These are phyloP conservation scores for Nicotiana attenuata DNA, from an alignment of 257 asterid genomes.

Conservation along the genomic window DNA sequence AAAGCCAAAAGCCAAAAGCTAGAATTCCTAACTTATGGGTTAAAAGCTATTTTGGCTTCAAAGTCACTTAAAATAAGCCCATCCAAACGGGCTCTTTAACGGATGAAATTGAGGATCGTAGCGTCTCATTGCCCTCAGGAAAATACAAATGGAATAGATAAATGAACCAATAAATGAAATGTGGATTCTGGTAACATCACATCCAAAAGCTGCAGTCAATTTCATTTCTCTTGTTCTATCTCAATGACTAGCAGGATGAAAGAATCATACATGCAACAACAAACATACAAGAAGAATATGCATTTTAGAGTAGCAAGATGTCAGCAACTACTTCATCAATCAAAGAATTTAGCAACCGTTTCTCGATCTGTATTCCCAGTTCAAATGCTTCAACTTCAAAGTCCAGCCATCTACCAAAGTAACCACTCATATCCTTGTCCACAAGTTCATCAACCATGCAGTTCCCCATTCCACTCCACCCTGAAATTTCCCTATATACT, in stretches of 20 bases:
- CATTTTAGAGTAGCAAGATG: slow-evolving; percentile 35
- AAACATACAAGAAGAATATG: not conserved
- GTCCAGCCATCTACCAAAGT: slow-evolving; percentile 75
- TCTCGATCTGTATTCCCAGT: slow-evolving; percentile 65
- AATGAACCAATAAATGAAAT: not conserved
- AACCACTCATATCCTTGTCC: slow-evolving; percentile 80
- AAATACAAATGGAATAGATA: too few relatives aligned
- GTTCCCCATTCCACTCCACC: slow-evolving; percentile 55
- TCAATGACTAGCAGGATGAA: not conserved
- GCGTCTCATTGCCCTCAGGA: too few relatives aligned
- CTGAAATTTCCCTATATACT: slow-evolving; percentile 51
- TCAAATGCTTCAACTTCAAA: slow-evolving; percentile 75
- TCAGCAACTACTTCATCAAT: slow-evolving; percentile 76
- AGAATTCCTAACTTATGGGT: too few relatives aligned
- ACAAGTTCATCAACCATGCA: slow-evolving; percentile 86
- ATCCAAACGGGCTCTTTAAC: too few relatives aligned
- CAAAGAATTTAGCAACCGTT: slow-evolving; percentile 57
- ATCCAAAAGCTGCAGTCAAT: not conserved
- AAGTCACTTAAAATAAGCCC: too few relatives aligned
- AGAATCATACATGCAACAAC: not conserved
- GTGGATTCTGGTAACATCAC: slow-evolving; percentile 10
- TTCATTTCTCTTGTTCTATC: not conserved
- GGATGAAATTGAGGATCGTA: too few relatives aligned
- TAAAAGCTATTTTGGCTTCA: too few relatives aligned
- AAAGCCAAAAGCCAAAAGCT: too few relatives aligned